Evolutionary conservation across 768 basidiomycete genomes (phyloP), one percentile per base, ranked within the genome.

Genomic region (Termitomyces titanicus): DNA sequence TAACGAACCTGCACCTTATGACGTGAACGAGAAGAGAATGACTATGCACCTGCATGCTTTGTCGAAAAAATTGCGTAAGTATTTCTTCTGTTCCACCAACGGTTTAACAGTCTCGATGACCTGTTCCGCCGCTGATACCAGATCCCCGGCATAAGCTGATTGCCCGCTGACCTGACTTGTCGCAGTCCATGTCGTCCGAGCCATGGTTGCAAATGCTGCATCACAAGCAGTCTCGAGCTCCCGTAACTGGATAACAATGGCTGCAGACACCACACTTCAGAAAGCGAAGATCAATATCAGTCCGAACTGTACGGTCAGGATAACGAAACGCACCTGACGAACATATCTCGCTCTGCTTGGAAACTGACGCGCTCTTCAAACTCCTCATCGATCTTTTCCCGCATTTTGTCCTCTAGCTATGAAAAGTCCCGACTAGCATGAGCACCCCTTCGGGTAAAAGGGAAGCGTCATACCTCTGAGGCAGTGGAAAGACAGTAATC

Each of bases 401-500:
- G 84, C 55, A 98, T 86, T 64, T 92, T 92, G 62, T 96, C 93
- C 66, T 98, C 97, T 27, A 99, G 79, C 93, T 98, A 65, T 3
- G 22, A 31, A 11, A 45, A 43, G 17, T 39, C 40, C 57, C 15
- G 31, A 29, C 20, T 39, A 6, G 9, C 24, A 35, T 51, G 18
- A 38, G n/a, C 7, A 31, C 29, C 34, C 22, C n/a, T 0, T 24
- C 25, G 15, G 20, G 3, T 22, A 18, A 12, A 42, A 31, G 35
- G 12, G 5, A 10, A 10, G 12, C 3, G 7, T 44, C 75, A 10
- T 62, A 88, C 94, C 81, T 97, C 93, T 18, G 84, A 65, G 1
- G 95, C 92, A 2, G 96, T 99, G 1, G 83, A 84, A 59, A 94
- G 90, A 65, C 97, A 99, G 67, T 98, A 99, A 66, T 98, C 95